phyloP scores from a whole-genome alignment of 768 basidiomycete genomes.

The Boletus sp. region DNA sequence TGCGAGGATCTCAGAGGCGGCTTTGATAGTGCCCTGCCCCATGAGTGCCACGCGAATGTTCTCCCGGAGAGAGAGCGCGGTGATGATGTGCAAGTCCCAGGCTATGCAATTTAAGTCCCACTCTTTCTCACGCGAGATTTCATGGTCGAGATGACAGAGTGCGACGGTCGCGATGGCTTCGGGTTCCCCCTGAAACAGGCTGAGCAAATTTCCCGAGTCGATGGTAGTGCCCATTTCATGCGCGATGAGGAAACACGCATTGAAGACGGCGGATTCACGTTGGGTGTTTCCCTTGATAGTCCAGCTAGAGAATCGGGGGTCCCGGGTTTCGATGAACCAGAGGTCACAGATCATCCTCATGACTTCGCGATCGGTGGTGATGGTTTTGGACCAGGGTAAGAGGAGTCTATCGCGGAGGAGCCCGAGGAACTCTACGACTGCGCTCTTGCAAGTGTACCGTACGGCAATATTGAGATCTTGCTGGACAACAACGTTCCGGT shows the following conservation, averaged over 20 bases:
- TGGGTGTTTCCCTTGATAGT: constrained; percentile 9
- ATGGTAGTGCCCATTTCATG: constrained; percentile 18
- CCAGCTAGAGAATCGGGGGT: constrained; percentile 25
- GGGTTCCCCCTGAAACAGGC: constrained; percentile 19
- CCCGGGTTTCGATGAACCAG: constrained; percentile 27
- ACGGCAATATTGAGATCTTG: constrained; percentile 1
- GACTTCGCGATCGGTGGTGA: constrained; percentile 24
- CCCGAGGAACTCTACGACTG: constrained; percentile 28
- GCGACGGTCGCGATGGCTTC: constrained; percentile 19
- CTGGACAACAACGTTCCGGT: constrained; percentile 12
- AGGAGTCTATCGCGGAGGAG: constrained; percentile 25
- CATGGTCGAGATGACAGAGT: constrained; percentile 26
- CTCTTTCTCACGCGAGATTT: constrained; percentile 16
- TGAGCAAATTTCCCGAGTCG: constrained; percentile 26
- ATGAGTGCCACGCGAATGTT: constrained; percentile 19
- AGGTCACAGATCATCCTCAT: constrained; percentile 30
- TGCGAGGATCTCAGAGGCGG: constrained; percentile 21
- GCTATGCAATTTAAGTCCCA: constrained; percentile 26
- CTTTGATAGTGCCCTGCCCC: constrained; percentile 24
- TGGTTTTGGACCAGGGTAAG: constrained; percentile 26
- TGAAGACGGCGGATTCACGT: constrained; percentile 31
- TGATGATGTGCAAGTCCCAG: constrained; percentile 31
- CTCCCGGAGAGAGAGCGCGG: constrained; percentile 17
- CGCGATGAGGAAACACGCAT: constrained; percentile 28
- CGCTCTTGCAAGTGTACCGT: constrained; percentile 25